Evolutionary conservation across 2,329 filamentous ascomycete species (phyloP).

Genomic region (Aspergillus pseudoviridinutans): DNA sequence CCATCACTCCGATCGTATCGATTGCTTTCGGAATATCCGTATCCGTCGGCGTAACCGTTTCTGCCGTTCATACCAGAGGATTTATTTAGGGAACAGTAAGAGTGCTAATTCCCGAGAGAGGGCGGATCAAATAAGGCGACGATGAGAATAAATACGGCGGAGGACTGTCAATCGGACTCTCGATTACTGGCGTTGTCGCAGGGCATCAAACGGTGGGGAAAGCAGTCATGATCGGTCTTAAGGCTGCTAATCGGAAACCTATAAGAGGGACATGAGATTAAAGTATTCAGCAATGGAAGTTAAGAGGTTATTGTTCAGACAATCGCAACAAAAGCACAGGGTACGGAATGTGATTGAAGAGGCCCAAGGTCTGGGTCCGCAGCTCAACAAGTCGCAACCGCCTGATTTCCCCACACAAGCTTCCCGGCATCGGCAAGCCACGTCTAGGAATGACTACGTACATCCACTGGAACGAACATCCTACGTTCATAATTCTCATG

Average conservation of each 20-base stretch:
- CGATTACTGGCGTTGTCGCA: constrained; percentile 17
- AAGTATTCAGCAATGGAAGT: background rate
- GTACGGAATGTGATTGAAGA: background rate
- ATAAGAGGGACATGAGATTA: background rate
- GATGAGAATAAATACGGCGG: constrained; percentile 10
- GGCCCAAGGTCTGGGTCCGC: background rate
- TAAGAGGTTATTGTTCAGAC: background rate
- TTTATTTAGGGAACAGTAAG: constrained; percentile 3
- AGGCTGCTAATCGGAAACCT: background rate
- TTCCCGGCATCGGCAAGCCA: constrained; percentile 9
- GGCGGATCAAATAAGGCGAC: constrained; percentile 10
- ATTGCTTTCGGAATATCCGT: constrained; percentile 33
- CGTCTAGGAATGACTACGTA: constrained; percentile 5
- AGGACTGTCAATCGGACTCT: background rate
- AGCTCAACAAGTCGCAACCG: background rate
- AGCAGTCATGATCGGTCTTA: constrained; percentile 22
- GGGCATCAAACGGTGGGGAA: constrained; percentile 10
- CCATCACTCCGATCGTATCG: constrained; percentile 34
- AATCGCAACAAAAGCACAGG: background rate
- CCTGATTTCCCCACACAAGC: background rate
- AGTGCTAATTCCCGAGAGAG: constrained; percentile 1
- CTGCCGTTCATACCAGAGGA: constrained; percentile 32
- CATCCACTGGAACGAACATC: background rate
- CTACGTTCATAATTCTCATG: background rate
- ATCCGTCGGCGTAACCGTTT: constrained; percentile 35